Conservation (phyloP, 768 basidiomycete species). For the Daedalea quercina region DNA sequence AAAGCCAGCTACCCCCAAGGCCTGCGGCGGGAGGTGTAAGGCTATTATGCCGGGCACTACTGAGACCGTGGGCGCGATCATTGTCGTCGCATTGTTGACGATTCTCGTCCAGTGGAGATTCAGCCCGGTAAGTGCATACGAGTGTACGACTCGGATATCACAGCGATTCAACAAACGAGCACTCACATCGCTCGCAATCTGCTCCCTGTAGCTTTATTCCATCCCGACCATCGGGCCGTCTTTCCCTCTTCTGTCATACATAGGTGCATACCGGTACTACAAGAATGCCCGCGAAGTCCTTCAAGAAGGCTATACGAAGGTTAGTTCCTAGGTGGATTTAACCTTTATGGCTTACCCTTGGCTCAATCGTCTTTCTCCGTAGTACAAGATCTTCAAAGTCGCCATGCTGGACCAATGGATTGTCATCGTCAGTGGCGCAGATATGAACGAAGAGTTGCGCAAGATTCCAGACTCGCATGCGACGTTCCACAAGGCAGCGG, state of each 20-base stretch:
- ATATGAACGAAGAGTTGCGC: constrained; percentile 47
- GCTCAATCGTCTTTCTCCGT: background rate
- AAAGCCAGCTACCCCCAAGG: too few relatives aligned
- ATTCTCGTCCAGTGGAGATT: too few relatives aligned
- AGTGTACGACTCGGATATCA: too few relatives aligned
- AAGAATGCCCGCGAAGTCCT: constrained; percentile 17
- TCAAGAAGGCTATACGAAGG: constrained; percentile 27
- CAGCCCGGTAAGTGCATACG: too few relatives aligned
- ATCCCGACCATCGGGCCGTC: constrained; percentile 26
- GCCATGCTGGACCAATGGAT: constrained; percentile 38
- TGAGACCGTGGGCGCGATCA: too few relatives aligned
- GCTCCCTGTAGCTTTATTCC: constrained; percentile 18
- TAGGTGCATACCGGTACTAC: constrained; percentile 13
- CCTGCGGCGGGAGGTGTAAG: too few relatives aligned
- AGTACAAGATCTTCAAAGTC: constrained; percentile 33
- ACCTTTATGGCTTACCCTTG: background rate
- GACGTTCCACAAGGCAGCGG: constrained; percentile 32
- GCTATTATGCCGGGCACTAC: too few relatives aligned
- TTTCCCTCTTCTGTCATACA: constrained; percentile 22
- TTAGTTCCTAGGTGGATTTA: background rate
- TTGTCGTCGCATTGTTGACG: too few relatives aligned
- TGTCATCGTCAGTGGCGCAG: constrained; percentile 35
- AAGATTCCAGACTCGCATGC: constrained; percentile 39
- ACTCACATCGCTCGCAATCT: too few relatives aligned
- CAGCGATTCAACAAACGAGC: too few relatives aligned